A percentile compares a stretch with the other conserved stretches of the same genome.
Evolutionary conservation across 164 flowering plant species (phyloP).

Genomic region (Dillenia suffruticosa): DNA sequence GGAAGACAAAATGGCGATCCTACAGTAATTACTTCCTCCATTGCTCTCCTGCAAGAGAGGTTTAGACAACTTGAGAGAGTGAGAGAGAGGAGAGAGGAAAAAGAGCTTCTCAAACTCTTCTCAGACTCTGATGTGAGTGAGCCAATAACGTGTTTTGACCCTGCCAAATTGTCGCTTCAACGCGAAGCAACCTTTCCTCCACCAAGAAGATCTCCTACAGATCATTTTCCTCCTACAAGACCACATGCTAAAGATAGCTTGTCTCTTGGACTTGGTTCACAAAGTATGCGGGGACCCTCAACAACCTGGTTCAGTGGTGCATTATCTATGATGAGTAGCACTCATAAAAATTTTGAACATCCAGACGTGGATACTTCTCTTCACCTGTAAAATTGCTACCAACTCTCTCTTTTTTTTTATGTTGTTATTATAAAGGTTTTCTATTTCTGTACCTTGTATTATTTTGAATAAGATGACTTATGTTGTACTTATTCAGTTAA

Average conservation of each 20-base stretch:
- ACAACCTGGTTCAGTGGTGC: too few species aligned
- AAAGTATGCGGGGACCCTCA: conserved; percentile 1
- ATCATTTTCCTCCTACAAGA: neutral
- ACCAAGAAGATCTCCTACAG: too few species aligned
- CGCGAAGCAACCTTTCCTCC: conserved; percentile 23
- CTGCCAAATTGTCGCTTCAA: conserved; percentile 20
- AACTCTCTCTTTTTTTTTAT: neutral
- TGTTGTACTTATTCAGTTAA: too few species aligned
- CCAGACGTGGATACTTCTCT: conserved; percentile 43
- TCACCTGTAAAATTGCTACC: conserved; percentile 26
- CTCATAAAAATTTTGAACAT: conserved; percentile 4
- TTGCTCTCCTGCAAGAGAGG: conserved; percentile 46
- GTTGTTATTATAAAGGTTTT: neutral
- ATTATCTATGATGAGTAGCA: too few species aligned
- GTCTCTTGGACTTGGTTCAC: conserved; percentile 22
- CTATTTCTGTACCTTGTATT: neutral
- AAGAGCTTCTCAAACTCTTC: conserved; percentile 32
- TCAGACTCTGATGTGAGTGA: conserved; percentile 27
- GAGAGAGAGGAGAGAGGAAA: conserved; percentile 54
- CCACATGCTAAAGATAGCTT: conserved; percentile 14
- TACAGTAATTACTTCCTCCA: conserved; percentile 25
- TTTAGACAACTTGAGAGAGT: conserved; percentile 37
- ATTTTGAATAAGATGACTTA: too few species aligned
- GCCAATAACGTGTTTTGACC: conserved; percentile 11
- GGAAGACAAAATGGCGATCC: conserved; percentile 26